Evolutionary conservation across 306 rosid genomes (phyloP).

Genomic region (Biancaea sappan): DNA sequence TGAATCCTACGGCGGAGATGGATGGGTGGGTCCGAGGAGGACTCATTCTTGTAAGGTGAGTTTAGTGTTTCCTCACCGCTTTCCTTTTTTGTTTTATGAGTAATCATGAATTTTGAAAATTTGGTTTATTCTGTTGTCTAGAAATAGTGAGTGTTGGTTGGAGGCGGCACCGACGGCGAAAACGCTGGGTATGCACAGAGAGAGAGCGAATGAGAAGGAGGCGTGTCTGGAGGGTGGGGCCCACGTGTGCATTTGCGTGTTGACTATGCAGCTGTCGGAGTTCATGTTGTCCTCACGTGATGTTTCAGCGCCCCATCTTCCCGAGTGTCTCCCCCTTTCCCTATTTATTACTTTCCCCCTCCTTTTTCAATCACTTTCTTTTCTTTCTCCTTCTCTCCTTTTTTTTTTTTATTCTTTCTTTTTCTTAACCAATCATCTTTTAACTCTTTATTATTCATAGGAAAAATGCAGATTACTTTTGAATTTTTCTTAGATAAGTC

Average conservation of each 20-base stretch:
- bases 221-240: constrained; percentile 25
- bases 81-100: no score
- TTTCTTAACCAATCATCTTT: no score
- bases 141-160: neutral
- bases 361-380: neutral
- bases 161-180: constrained; percentile 55
- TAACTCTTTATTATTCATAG: no score
- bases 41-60: neutral
- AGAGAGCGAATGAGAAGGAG: constrained; percentile 35
- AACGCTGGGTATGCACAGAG: constrained; percentile 11
- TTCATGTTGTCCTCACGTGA: constrained; percentile 51
- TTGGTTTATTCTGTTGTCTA: neutral
- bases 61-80: neutral
- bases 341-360: neutral
- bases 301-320: constrained; percentile 34
- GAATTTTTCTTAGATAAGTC: no score
- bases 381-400: neutral
- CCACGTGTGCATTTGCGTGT: constrained; percentile 36
- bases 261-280: constrained; percentile 50
- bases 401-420: neutral
- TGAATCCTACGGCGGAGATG: constrained; percentile 8
- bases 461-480: no score
- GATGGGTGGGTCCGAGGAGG: neutral
- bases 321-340: neutral
- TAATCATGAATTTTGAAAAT: neutral